Conservation (phyloP, 495 filamentous ascomycete species). For the Neurospora sp. region DNA sequence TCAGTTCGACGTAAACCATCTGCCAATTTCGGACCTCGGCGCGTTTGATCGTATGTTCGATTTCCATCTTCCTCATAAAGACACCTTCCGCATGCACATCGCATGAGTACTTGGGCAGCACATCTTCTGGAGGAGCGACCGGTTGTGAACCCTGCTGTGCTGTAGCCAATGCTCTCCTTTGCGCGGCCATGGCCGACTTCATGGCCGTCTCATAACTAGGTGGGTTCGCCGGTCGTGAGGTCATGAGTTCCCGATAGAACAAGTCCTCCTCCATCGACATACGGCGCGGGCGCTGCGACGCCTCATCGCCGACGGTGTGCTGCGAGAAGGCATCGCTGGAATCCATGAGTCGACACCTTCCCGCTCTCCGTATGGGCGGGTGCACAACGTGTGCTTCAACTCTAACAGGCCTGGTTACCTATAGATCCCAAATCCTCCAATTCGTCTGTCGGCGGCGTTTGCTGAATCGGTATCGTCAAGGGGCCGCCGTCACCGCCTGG, state of each 20-base stretch:
- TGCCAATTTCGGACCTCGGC: constrained; percentile 45
- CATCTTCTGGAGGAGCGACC: constrained; percentile 18
- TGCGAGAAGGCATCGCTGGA: constrained; percentile 26
- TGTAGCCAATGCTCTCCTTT: constrained; percentile 21
- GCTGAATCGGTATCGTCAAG: not conserved
- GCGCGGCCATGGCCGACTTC: constrained; percentile 18
- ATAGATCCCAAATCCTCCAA: not conserved
- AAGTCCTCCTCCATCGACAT: constrained; percentile 33
- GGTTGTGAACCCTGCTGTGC: not conserved
- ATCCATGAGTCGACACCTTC: not conserved
- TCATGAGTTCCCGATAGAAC: constrained; percentile 27
- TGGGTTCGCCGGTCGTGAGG: constrained; percentile 24
- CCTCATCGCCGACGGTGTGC: constrained; percentile 17
- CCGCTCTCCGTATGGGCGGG: not conserved
- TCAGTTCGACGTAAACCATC: constrained; percentile 45
- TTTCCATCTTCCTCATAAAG: constrained; percentile 47
- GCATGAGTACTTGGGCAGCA: constrained; percentile 45
- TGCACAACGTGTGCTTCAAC: not conserved
- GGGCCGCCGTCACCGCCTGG: constrained; percentile 1
- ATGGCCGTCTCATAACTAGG: constrained; percentile 29
- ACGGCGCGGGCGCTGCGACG: constrained; percentile 20
- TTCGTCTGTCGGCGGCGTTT: not conserved
- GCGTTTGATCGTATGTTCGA: constrained; percentile 44
- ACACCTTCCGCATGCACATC: constrained; percentile 41
- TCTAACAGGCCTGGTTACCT: not conserved